Evolutionary conservation across 1,139 yeast species (phyloP), one percentile per base, ranked within the genome.

Genomic region (Debaryomycetaceae sp.): DNA sequence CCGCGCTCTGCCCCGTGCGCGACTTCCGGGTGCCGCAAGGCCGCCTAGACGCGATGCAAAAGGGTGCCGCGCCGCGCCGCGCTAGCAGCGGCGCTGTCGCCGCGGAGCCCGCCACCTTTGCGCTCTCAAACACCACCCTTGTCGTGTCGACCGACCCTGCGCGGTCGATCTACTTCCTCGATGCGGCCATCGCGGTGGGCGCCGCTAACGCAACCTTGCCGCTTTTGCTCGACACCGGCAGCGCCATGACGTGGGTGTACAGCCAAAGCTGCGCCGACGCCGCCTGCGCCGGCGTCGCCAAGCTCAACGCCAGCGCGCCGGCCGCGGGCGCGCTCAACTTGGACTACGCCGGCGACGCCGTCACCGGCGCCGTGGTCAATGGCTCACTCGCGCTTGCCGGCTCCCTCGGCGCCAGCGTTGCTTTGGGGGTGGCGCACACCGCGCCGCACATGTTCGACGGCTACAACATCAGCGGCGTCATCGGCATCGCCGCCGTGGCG

Each of bases 161-260:
- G 18, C 47, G 49, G 27, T 52, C 63, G 9, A 51, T 56, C 17
- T 57, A 49, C 37, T 58, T 47, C 37, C 27, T 57, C 22, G 44
- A 49, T 23, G 32, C 48, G 11, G 34, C 48, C 8, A 34, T 58
- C 2, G 18, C 37, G 2, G 20, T 25, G 7, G 56, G 64, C 6
- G 48, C 58, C 17, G 67, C 62, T 28, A 44, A 56, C 14, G 51
- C 52, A 20, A 56, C 56, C 19, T 77, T 67, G 45, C 72, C 74
- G 5, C 54, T 79, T 27, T 61, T 79, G 12, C 56, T 79, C 17
- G 86, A 79, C 48, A 78, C 86, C 0, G 85, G 83, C 2, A 75
- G 82, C 22, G 75, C 78, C 23, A 70, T 76, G 37, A 51, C 78
- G 2, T 79, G 86, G 86, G 64, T 79, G 3, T 77, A 75, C 46